Evolutionary conservation across 305 asterid genomes (phyloP).

Genomic region (Fraxinus angustifolia): DNA sequence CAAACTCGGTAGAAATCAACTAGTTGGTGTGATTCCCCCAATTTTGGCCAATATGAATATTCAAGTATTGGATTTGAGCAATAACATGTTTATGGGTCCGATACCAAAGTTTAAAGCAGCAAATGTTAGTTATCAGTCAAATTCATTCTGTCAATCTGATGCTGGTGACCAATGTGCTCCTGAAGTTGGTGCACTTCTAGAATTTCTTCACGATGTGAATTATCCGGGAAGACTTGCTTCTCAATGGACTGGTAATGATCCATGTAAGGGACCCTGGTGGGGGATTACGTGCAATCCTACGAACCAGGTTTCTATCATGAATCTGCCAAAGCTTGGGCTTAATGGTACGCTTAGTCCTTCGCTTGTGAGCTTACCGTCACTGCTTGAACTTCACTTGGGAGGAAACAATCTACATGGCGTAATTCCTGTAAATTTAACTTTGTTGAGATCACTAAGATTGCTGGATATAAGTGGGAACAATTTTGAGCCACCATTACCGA

Average conservation of each 20-base stretch:
- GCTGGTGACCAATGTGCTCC: slow-evolving; percentile 66
- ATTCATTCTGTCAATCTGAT: slow-evolving; percentile 56
- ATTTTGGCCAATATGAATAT: slow-evolving; percentile 55
- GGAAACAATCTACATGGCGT: slow-evolving; percentile 59
- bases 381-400: slow-evolving; percentile 59
- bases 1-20: slow-evolving; percentile 53
- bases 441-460: slow-evolving; percentile 45
- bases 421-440: slow-evolving; percentile 53
- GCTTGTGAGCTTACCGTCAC: slow-evolving; percentile 47
- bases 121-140: slow-evolving; percentile 43
- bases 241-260: slow-evolving; percentile 72
- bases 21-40: slow-evolving; percentile 65
- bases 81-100: slow-evolving; percentile 80
- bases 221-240: slow-evolving; percentile 57
- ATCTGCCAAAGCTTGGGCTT: slow-evolving; percentile 59
- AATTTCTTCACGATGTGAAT: slow-evolving; percentile 51
- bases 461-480: slow-evolving; percentile 59
- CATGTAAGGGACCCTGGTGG: slow-evolving; percentile 73
- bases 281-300: slow-evolving; percentile 56
- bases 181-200: slow-evolving; percentile 61
- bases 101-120: slow-evolving; percentile 57
- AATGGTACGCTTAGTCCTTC: slow-evolving; percentile 70
- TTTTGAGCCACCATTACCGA: slow-evolving; percentile 65
- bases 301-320: slow-evolving; percentile 52
- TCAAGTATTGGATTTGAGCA: slow-evolving; percentile 50